These are phyloP conservation scores for Aurinia saxatilis DNA, from an alignment of 345 rosid genomes.

Conservation along the genomic window DNA sequence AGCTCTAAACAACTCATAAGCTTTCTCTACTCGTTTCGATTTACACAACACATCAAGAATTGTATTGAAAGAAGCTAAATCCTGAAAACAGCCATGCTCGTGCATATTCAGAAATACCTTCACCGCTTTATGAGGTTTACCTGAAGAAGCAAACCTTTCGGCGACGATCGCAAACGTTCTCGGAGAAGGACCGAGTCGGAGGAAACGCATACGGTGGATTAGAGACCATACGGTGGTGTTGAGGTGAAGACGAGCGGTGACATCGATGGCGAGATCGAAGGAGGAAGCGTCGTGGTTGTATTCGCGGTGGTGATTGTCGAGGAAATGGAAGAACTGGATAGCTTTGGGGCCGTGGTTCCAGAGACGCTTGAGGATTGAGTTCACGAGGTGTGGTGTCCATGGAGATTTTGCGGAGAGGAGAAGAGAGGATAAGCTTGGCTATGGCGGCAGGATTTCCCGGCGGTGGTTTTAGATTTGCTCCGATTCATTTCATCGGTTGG, in stretches of 20 bases:
- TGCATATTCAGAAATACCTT: slow-evolving; percentile 77
- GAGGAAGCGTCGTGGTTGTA: slow-evolving; percentile 55
- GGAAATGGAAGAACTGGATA: slow-evolving; percentile 60
- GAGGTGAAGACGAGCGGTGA: slow-evolving; percentile 69
- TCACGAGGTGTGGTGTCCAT: slow-evolving; percentile 65
- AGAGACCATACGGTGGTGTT: slow-evolving; percentile 43
- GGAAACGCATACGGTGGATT: slow-evolving; percentile 61
- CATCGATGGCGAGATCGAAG: slow-evolving; percentile 77
- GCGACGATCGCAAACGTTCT: slow-evolving; percentile 66
- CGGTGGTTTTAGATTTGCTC: slow-evolving; percentile 8
- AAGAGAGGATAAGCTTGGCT: slow-evolving; percentile 38
- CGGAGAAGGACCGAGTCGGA: slow-evolving; percentile 57
- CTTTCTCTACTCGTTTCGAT: slow-evolving; percentile 68
- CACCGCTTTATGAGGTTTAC: slow-evolving; percentile 71
- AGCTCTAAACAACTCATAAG: slow-evolving; percentile 54
- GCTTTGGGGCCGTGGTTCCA: slow-evolving; percentile 92
- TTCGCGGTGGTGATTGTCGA: slow-evolving; percentile 42
- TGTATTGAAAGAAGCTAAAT: slow-evolving; percentile 68
- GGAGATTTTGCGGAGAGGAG: slow-evolving; percentile 39
- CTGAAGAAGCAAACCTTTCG: slow-evolving; percentile 62
- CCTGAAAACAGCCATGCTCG: slow-evolving; percentile 68
- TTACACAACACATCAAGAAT: slow-evolving; percentile 76
- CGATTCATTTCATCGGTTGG: too few relatives aligned
- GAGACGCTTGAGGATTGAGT: slow-evolving; percentile 54
- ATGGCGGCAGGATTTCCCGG: slow-evolving; percentile 22